A percentile compares a stretch with the other conserved stretches of the same genome.
These are phyloP conservation scores for Diophrys appendiculata DNA, from an alignment of 73 alveolate species.

Conservation along the genomic window DNA sequence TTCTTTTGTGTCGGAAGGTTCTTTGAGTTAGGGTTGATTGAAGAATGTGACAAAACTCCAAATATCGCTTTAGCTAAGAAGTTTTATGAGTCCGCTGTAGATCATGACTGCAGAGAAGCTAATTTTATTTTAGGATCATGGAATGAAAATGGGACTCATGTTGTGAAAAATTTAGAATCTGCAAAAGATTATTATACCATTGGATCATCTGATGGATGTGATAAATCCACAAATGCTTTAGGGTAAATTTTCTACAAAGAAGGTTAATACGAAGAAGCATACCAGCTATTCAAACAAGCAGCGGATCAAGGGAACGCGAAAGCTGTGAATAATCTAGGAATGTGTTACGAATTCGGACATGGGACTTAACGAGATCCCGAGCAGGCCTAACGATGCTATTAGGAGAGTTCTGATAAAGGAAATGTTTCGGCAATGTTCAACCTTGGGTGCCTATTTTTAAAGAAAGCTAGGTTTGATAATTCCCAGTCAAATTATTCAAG, in stretches of 20 bases:
- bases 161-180: conserved; percentile 19
- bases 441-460: conserved; percentile 67
- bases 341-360: conserved; percentile 84
- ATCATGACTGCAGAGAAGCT: conserved; percentile 58
- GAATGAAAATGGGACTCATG: conserved; percentile 46
- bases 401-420: conserved; percentile 67
- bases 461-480: conserved; percentile 49
- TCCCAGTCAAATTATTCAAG: conserved; percentile 13
- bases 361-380: conserved; percentile 70
- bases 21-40: conserved; percentile 56
- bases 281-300: conserved; percentile 71
- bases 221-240: conserved; percentile 32
- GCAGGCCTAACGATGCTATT: conserved; percentile 66
- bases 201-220: conserved; percentile 45
- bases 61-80: conserved; percentile 19
- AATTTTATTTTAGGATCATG: conserved; percentile 31
- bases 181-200: conserved; percentile 47
- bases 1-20: conserved; percentile 66
- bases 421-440: conserved; percentile 68
- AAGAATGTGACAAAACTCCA: conserved; percentile 17
- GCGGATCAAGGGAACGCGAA: conserved; percentile 74
- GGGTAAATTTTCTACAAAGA: conserved; percentile 46
- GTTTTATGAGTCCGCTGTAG: conserved; percentile 41
- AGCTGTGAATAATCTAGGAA: conserved; percentile 81
- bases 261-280: conserved; percentile 62